These are phyloP conservation scores for Durio zibethinus DNA, from an alignment of 345 rosid genomes.

Conservation along the genomic window DNA sequence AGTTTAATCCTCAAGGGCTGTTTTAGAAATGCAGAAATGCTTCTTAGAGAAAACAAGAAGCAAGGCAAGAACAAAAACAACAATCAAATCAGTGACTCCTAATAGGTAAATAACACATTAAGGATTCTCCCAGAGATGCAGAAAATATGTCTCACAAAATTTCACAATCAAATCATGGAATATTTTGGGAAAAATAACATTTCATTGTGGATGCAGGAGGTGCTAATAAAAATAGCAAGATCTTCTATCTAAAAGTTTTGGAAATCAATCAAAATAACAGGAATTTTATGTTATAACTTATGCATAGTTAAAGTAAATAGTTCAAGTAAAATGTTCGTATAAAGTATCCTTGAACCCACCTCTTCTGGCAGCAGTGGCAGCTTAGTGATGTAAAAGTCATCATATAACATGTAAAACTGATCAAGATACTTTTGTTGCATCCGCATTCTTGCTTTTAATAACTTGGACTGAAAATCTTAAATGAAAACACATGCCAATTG, in stretches of 20 bases:
- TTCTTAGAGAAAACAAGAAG: background rate
- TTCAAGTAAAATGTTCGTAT: background rate
- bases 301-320: background rate
- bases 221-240: background rate
- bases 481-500: constrained; percentile 10
- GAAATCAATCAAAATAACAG: background rate
- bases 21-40: background rate
- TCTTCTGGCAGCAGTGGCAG: constrained; percentile 93
- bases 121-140: background rate
- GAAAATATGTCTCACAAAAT: background rate
- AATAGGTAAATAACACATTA: background rate
- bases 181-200: background rate
- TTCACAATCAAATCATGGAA: background rate
- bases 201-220: background rate
- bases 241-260: background rate
- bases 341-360: constrained; percentile 38
- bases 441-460: constrained; percentile 89
- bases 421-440: constrained; percentile 98
- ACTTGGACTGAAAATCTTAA: constrained; percentile 79
- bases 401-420: constrained; percentile 96
- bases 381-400: constrained; percentile 95
- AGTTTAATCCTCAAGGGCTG: background rate
- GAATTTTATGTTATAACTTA: background rate
- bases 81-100: background rate
- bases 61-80: background rate